Conservation (phyloP, 2,329 filamentous ascomycete species). For the Knoxdaviesia capensis region DNA sequence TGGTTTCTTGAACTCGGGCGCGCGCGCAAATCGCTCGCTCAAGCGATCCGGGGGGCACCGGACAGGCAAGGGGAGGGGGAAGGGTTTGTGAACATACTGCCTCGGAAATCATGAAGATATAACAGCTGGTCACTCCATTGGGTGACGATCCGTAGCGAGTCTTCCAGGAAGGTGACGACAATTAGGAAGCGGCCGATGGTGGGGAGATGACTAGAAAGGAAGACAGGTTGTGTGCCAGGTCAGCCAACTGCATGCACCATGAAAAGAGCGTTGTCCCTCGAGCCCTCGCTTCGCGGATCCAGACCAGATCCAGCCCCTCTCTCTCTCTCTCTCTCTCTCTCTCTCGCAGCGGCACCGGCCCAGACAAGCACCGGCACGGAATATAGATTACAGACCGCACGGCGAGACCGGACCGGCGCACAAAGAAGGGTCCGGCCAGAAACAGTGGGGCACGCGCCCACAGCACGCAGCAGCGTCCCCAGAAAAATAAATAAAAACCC, state of each 20-base stretch:
- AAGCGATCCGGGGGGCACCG: neutral
- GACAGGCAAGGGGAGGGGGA: neutral
- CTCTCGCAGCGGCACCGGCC: no score
- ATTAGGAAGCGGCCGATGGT: conserved; percentile 94
- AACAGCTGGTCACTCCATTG: conserved; percentile 93
- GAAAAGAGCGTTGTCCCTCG: no score
- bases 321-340: no score
- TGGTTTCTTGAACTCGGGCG: no score
- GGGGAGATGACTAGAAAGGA: conserved; percentile 54
- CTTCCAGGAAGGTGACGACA: conserved; percentile 94
- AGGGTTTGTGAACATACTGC: conserved; percentile 43
- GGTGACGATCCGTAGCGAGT: conserved; percentile 86
- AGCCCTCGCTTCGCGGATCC: no score
- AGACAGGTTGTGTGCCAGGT: neutral
- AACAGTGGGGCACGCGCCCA: neutral
- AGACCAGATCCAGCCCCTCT: no score
- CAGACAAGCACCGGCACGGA: no score
- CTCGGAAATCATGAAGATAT: conserved; percentile 80
- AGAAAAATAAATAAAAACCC: neutral
- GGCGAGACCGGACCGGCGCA: no score
- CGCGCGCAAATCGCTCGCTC: neutral
- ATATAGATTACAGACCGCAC: no score
- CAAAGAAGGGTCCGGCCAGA: neutral
- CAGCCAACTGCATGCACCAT: neutral
- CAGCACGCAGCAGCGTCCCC: neutral